Evolutionary conservation across 805 yeast species (phyloP).

Genomic region (Spencermartinsiella europaea): DNA sequence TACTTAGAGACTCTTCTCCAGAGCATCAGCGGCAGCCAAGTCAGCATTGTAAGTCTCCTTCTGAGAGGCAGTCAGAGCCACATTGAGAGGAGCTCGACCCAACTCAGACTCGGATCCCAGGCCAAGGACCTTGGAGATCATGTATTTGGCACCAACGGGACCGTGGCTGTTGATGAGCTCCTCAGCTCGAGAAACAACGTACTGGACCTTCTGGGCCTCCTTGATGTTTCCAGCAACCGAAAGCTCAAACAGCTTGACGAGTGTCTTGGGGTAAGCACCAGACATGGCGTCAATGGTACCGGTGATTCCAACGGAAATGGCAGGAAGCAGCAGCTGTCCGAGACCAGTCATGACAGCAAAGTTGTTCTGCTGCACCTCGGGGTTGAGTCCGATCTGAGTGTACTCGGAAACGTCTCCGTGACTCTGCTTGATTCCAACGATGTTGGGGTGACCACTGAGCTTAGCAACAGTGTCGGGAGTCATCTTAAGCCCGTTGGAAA

Average conservation of each 20-base stretch:
- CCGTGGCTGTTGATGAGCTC: slow-evolving; percentile 40
- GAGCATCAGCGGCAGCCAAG: slow-evolving; percentile 14
- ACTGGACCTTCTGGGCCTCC: slow-evolving; percentile 42
- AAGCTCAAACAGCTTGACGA: slow-evolving; percentile 37
- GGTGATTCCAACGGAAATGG: slow-evolving; percentile 41
- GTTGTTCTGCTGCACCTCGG: slow-evolving; percentile 35
- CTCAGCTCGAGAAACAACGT: slow-evolving; percentile 42
- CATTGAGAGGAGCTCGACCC: slow-evolving; percentile 44
- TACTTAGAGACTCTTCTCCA: slow-evolving; percentile 14
- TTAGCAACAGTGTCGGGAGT: slow-evolving; percentile 37
- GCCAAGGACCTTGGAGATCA: slow-evolving; percentile 35
- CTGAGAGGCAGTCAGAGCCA: slow-evolving; percentile 16
- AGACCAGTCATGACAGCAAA: slow-evolving; percentile 46
- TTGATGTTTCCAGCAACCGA: slow-evolving; percentile 38
- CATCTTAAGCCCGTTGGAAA: slow-evolving; percentile 39
- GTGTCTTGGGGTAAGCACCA: slow-evolving; percentile 49
- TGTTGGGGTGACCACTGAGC: slow-evolving; percentile 42
- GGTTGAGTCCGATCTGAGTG: slow-evolving; percentile 41
- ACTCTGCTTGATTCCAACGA: slow-evolving; percentile 47
- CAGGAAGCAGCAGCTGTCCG: slow-evolving; percentile 48
- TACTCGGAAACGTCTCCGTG: slow-evolving; percentile 48
- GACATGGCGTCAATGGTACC: slow-evolving; percentile 52
- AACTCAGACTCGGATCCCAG: slow-evolving; percentile 39
- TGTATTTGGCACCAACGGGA: slow-evolving; percentile 46
- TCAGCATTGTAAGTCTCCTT: slow-evolving; percentile 10